Evolutionary conservation across 1,284 basidiomycete species (phyloP).

Genomic region (Golubevia sp.): DNA sequence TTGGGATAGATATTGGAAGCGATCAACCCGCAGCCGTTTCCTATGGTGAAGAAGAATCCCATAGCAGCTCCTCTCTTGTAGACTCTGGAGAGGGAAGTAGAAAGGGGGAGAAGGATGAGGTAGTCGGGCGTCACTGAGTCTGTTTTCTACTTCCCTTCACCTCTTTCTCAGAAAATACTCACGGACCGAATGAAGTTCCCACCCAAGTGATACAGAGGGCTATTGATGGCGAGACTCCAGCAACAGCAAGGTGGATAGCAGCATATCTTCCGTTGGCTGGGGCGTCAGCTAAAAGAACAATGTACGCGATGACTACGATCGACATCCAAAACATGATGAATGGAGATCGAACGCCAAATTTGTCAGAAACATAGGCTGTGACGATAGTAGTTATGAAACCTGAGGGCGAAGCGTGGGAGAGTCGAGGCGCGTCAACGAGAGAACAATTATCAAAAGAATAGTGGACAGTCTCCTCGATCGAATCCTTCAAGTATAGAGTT

Average conservation of each 20-base stretch:
- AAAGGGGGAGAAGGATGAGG: background rate
- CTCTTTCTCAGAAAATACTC: constrained; percentile 9
- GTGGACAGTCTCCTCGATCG: no score
- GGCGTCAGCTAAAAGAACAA: constrained; percentile 57
- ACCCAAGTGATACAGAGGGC: constrained; percentile 64
- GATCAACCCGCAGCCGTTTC: constrained; percentile 64
- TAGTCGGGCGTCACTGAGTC: background rate
- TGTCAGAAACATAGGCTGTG: constrained; percentile 63
- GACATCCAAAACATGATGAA: constrained; percentile 64
- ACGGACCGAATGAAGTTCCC: constrained; percentile 60
- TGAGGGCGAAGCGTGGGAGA: no score
- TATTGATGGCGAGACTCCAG: constrained; percentile 45
- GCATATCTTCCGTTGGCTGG: constrained; percentile 20
- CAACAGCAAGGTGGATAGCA: constrained; percentile 13
- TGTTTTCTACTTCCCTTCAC: background rate
- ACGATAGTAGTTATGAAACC: constrained; percentile 64
- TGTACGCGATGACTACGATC: constrained; percentile 63
- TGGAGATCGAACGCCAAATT: constrained; percentile 57
- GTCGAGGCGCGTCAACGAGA: no score
- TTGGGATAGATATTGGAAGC: constrained; percentile 62
- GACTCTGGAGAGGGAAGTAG: constrained; percentile 5
- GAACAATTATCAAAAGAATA: no score
- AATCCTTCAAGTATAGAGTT: no score
- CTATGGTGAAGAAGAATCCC: constrained; percentile 64
- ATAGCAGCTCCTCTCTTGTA: constrained; percentile 63